Base-by-base conservation (phyloP, 2,329 filamentous ascomycete genomes). In the Thelonectria olida region DNA sequence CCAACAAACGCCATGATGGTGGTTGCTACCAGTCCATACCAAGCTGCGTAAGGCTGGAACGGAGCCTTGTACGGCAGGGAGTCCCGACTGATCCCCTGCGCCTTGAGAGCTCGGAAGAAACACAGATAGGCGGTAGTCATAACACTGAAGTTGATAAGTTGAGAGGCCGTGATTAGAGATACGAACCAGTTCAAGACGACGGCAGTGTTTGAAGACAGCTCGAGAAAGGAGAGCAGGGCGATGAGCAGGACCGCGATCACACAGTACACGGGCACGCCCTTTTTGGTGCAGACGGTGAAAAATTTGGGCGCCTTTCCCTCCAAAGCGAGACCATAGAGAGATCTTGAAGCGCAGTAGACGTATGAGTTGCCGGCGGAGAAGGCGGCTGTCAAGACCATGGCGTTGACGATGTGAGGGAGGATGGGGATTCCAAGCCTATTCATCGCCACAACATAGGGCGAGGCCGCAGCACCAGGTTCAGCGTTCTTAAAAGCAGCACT, bases 121-220 rank as follows among this genome's bases (percentile, higher is more conserved):
- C 85, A 85, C 58, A 94, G 79, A 75, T 92, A 95, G 0, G 90
- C 90, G 58, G 88, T 83, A 69, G 87, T 88, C 73, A 92, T 89
- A 67, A 88, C 86, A 39, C 83, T 83, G 77, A 90, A 93, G 73
- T 91, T 91, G 77, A 93, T 89, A 13, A 93, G 83, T 70, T 92
- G 89, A 1, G 90, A 91, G 0, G 91, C 90, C 10, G 91, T 93
- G 17, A 92, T 79, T 1, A 85, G 72, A 60, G 85, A 90, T 39
- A 92, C 85, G 66, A 93, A 88, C 91, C 91, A 93, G 45, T 82
- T 82, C 63, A 94, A 79, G 1, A 93, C 92, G 25, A 88, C 86
- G 4, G 90, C 84, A 0, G 88, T 84, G 59, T 82, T 82, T 63
- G 86, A 84, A 7, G 86, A 90, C 17, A 95, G 83, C 74, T 93